Evolutionary conservation across 2,329 filamentous ascomycete genomes (phyloP), one percentile per base, ranked within the genome.

Genomic region (Aspergillus proliferans): DNA sequence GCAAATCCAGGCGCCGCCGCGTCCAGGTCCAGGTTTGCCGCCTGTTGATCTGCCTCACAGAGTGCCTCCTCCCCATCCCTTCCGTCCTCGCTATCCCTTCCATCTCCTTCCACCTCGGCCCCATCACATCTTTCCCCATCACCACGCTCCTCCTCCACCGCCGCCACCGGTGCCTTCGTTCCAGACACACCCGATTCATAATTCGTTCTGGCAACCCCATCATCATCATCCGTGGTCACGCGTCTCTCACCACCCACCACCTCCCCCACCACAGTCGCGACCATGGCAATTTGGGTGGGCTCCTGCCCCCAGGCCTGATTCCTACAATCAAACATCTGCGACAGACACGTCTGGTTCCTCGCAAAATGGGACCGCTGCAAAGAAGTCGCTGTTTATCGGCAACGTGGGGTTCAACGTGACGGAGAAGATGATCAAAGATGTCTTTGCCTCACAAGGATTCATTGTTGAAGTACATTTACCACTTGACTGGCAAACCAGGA

Each of bases 321-420:
- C 10, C 22, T 22, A 30, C 8, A 28, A 43, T 14, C 40, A 42
- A n/a, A 14, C 34, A 2, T 22, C 47, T 44, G 8, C 40, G 24
- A 12, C 6, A 4, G 38, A 30, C 38, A 42, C 28, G 12, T 3
- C 8, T 14, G n/a, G 46, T 8, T 6, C 14, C 34, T 22, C n/a
- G 4, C 49, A 46, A 40, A 30, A 12, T 30, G 26, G 26, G 26
- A 5, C 49, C 6, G 30, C 48, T 30, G 50, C 22, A 30, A 50
- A 53, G 10, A 58, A 54, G 30, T 60, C 57, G 7, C 53, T 73
- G 24, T 72, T 73, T 47, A 63, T 73, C 45, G 68, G 70, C 3
- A 71, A 71, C 48, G 54, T 72, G n/a, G 66, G 67, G 8, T 66
- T 62, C 47, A 60, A 62, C n/a, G 69, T 69, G 15, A 67, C 62